These are phyloP conservation scores for Hordeum pubiflorum DNA, from an alignment of 202 grass and related monocot species.

Conservation along the genomic window DNA sequence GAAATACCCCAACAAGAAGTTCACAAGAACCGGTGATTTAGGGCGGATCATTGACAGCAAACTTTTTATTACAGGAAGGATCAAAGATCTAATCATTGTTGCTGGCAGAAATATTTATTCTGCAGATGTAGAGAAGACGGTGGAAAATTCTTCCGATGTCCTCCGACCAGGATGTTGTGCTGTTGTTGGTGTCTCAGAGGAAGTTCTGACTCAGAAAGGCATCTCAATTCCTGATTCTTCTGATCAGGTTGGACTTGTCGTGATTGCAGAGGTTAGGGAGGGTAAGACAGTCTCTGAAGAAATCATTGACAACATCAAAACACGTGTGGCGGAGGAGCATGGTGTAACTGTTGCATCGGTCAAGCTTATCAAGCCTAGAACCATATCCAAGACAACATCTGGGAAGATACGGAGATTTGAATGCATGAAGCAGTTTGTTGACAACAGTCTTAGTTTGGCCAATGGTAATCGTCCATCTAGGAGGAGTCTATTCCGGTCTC, in stretches of 20 bases:
- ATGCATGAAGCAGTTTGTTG: constrained; percentile 65
- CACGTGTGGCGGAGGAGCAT: constrained; percentile 57
- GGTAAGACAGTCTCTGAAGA: constrained; percentile 43
- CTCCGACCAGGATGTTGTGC: constrained; percentile 65
- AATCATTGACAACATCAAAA: constrained; percentile 43
- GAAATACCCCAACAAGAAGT: constrained; percentile 37
- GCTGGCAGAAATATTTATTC: constrained; percentile 77
- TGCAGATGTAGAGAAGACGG: constrained; percentile 65
- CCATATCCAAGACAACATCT: constrained; percentile 70
- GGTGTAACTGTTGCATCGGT: constrained; percentile 59
- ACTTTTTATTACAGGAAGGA: constrained; percentile 72
- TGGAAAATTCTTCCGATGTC: constrained; percentile 53
- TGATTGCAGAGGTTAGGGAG: constrained; percentile 66
- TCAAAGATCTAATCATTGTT: constrained; percentile 78
- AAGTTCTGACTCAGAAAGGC: constrained; percentile 51
- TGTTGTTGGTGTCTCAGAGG: constrained; percentile 60
- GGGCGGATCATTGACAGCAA: constrained; percentile 55
- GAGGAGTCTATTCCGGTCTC: constrained; percentile 50
- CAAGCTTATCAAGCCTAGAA: constrained; percentile 67
- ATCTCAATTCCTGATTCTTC: constrained; percentile 52
- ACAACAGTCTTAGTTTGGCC: constrained; percentile 46
- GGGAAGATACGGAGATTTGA: constrained; percentile 69
- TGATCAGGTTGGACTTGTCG: constrained; percentile 66
- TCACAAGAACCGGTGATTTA: constrained; percentile 72
- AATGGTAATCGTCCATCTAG: constrained; percentile 17